Evolutionary conservation across 345 rosid species (phyloP), one percentile per base, ranked within the genome.

Genomic region (Stellera chamaejasme): DNA sequence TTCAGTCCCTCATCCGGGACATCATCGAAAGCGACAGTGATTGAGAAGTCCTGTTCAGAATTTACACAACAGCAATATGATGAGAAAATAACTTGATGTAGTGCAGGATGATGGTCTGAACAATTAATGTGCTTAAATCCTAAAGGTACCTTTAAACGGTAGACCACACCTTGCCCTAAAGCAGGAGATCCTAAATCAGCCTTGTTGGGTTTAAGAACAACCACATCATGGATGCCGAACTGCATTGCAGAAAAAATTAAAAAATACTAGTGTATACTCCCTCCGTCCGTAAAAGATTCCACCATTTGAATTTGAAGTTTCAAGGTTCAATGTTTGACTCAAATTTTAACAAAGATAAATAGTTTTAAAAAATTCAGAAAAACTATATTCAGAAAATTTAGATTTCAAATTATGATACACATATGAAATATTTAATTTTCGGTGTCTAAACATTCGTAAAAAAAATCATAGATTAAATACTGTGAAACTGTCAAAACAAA

Each of bases 101-200:
- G 50, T 11, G 19, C n/a, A 16, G 55, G 63, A 56, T 13, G 56
- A 45, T 54, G 59, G 45, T 4, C 39, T 32, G 39, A 42, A 25
- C 36, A 5, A 53, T 39, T 27, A 54, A 45, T 41, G 39, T n/a
- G 51, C 47, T 50, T 43, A 46, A 56, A 27, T 51, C 14, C 25
- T 48, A 50, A 23, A 52, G 62, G 56, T 69, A 83, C 95, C 88
- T 84, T 89, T 19, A 92, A 56, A 45, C 90, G 77, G 62, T 92
- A 89, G 52, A 92, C 97, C 5, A 92, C 97, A 43, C 99, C 99
- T 82, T 93, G 99, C 1, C 89, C 99, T 44, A 93, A 82, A 55
- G 91, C 76, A 77, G 96, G 82, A 27, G 94, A 84, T 51, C 86
- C 84, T 65, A 78, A 63, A 76, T 86, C 94, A 47, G 99, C 79